Percentiles rank a stretch among this genome's conserved stretches.
Evolutionary conservation across 331 rosid species (phyloP).

Genomic region (Acacia pycnantha): DNA sequence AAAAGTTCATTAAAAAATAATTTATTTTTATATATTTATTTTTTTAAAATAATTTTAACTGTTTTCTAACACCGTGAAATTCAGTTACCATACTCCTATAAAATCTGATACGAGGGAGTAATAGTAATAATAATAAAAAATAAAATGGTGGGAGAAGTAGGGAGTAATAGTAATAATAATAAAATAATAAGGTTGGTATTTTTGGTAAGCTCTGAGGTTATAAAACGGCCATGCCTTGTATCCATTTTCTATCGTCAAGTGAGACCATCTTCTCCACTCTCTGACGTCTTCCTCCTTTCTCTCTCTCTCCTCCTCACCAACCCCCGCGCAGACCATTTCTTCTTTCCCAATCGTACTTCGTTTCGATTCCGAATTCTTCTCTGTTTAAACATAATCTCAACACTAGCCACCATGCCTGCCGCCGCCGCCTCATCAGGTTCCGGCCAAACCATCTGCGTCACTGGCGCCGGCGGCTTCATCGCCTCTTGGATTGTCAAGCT

Average conservation of each 20-base stretch:
- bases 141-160: neutral
- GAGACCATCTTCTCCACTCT: neutral
- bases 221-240: slow-evolving; percentile 18
- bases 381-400: neutral
- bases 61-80: too few relatives aligned
- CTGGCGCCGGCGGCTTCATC: slow-evolving; percentile 95
- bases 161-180: too few relatives aligned
- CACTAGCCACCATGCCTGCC: slow-evolving; percentile 49
- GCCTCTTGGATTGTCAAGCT: slow-evolving; percentile 90
- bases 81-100: too few relatives aligned
- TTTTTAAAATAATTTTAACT: too few relatives aligned
- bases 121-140: too few relatives aligned
- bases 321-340: neutral
- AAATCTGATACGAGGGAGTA: too few relatives aligned
- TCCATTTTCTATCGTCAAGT: neutral
- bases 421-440: slow-evolving; percentile 25
- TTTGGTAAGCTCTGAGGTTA: neutral
- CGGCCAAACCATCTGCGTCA: slow-evolving; percentile 70
- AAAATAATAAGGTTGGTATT: slow-evolving; percentile 12
- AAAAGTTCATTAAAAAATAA: too few relatives aligned
- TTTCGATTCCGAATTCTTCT: neutral
- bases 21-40: too few relatives aligned
- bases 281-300: neutral
- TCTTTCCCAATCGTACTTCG: neutral
- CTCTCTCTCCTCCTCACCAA: neutral